Evolutionary conservation across 495 filamentous ascomycete genomes (phyloP), one percentile per base, ranked within the genome.

Genomic region (Ramalina intermedia): DNA sequence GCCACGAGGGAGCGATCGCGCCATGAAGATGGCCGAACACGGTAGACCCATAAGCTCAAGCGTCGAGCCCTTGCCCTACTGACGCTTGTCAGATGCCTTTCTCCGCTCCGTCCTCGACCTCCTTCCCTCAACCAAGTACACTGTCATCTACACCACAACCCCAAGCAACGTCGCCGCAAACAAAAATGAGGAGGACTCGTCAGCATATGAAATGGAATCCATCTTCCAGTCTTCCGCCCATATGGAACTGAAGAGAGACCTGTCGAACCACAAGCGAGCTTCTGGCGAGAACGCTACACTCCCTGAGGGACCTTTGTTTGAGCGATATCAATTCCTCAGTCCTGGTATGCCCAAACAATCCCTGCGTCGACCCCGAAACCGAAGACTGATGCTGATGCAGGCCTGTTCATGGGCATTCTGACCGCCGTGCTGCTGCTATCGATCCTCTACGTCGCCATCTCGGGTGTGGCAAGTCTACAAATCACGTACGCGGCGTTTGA

Each of bases 401-500:
- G 80, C 24, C 73, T 96, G 50, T 96, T 95, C 61, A 89, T 89
- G 78, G 79, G 78, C 13, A 62, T 94, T 20, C 58, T 89, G 26
- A 80, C 79, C 26, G 62, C 63, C 17, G 66, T 87, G 23, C 56
- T 95, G 35, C 73, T 93, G 40, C 57, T 94, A 36, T 65, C 73
- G 18, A 86, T 96, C 53, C 64, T 94, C 16, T 81, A 80, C 57
- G 79, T 87, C 44, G 91, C 78, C 21, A 68, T 96, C 43, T 74
- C 59, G 48, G 87, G 85, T 18, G 66, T 98, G 6, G 66, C 74
- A 6, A 88, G 87, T 51, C 69, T 98, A 36, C 69, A 94, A 63
- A 84, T 96, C 12, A 79, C 84, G 9, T 96, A 96, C 66, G 85
- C 81, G 43, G 88, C 91, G 1, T 98, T 98, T 63, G 88, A 93